Percentiles rank a stretch among this genome's conserved stretches.
Conservation (phyloP, 129 eudicot species). For the Apium graveolens region DNA sequence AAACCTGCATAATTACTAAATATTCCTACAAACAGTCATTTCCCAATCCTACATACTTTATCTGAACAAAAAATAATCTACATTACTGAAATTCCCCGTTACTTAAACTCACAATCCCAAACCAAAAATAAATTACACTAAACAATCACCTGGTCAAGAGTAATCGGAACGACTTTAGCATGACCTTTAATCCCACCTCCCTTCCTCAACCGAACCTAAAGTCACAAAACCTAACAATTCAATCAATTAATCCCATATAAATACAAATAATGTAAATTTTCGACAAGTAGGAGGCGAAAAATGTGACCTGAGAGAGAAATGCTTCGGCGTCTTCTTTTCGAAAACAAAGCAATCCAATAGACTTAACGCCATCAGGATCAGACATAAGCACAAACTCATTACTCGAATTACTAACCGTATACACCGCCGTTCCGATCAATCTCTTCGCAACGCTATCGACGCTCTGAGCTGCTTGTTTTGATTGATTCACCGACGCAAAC, state of each 20-base stretch:
- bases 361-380: slow-evolving; percentile 65
- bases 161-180: slow-evolving; percentile 78
- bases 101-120: background rate
- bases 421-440: slow-evolving; percentile 74
- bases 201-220: slow-evolving; percentile 66
- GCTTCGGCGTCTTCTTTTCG: slow-evolving; percentile 89
- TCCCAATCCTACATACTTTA: background rate
- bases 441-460: slow-evolving; percentile 57
- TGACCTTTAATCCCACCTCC: slow-evolving; percentile 60
- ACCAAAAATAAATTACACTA: background rate
- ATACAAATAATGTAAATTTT: background rate
- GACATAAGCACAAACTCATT: slow-evolving; percentile 85
- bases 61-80: background rate
- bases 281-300: background rate
- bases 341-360: slow-evolving; percentile 86
- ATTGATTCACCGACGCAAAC: slow-evolving; percentile 62
- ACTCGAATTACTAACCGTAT: slow-evolving; percentile 76
- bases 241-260: background rate
- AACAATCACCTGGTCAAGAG: slow-evolving; percentile 77
- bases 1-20: background rate
- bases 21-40: background rate
- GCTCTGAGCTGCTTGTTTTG: slow-evolving; percentile 32
- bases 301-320: slow-evolving; percentile 43
- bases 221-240: background rate
- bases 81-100: background rate